A percentile compares a stretch with the other conserved stretches of the same genome.
These are phyloP conservation scores for Fusarium liriodendri DNA, from an alignment of 2,329 filamentous ascomycete genomes.

Conservation along the genomic window DNA sequence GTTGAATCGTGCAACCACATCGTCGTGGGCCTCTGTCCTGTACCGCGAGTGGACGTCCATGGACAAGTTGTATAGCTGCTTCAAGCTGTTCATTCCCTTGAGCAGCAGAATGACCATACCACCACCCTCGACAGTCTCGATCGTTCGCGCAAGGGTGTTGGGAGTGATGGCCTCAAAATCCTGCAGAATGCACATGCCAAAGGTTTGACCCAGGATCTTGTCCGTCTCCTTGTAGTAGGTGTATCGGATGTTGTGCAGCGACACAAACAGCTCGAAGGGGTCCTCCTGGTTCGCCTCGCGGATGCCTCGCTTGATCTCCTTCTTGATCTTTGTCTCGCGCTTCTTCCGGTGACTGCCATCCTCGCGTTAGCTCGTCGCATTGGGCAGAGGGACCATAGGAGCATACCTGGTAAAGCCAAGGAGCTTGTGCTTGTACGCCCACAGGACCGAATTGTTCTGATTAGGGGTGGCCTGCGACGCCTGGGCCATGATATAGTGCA, in stretches of 20 bases:
- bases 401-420: conserved; percentile 84
- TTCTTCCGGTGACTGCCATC: conserved; percentile 88
- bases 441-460: conserved; percentile 90
- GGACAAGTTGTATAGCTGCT: conserved; percentile 94
- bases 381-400: neutral
- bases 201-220: conserved; percentile 97
- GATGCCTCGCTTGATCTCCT: conserved; percentile 94
- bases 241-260: conserved; percentile 96
- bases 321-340: conserved; percentile 98
- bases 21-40: conserved; percentile 93
- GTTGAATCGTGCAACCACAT: conserved; percentile 96
- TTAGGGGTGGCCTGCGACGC: conserved; percentile 76
- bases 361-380: conserved; percentile 30
- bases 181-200: conserved; percentile 97
- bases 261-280: conserved; percentile 96
- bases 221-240: conserved; percentile 99
- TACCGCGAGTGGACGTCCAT: conserved; percentile 99
- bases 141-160: conserved; percentile 93
- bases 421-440: conserved; percentile 99
- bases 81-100: conserved; percentile 96
- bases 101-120: conserved; percentile 89
- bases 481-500: conserved; percentile 90
- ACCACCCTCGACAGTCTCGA: conserved; percentile 97
- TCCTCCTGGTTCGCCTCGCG: conserved; percentile 93
- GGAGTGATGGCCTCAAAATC: conserved; percentile 98